These are phyloP conservation scores for Pezicula radicicola DNA, from an alignment of 2,329 filamentous ascomycete species.

Conservation along the genomic window DNA sequence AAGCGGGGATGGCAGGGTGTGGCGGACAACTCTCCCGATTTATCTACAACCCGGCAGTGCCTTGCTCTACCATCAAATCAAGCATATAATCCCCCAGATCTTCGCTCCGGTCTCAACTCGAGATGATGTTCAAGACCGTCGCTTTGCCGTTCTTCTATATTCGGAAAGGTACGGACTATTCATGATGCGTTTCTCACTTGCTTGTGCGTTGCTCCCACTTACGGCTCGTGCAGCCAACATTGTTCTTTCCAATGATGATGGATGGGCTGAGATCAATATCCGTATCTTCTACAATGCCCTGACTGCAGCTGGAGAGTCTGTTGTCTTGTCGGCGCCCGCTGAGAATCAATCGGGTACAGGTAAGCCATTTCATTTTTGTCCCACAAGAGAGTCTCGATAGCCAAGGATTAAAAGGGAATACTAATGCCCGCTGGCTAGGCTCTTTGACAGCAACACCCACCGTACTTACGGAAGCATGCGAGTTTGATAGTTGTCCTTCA, in stretches of 20 bases:
- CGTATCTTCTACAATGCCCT: conserved; percentile 57
- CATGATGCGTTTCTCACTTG: background rate
- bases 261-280: conserved; percentile 69
- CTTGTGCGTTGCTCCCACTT: conserved; percentile 16
- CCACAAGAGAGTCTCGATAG: background rate
- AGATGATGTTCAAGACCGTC: too few species aligned
- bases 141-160: too few species aligned
- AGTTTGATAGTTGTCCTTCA: conserved; percentile 59
- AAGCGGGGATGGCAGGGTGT: too few species aligned
- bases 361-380: conserved; percentile 25
- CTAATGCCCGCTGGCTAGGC: conserved; percentile 35
- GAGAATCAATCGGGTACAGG: conserved; percentile 63
- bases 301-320: conserved; percentile 52
- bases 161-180: background rate
- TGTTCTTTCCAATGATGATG: conserved; percentile 68
- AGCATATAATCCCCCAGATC: too few species aligned
- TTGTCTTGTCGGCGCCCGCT: conserved; percentile 63
- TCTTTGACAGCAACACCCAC: conserved; percentile 47
- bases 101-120: too few species aligned
- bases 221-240: conserved; percentile 43
- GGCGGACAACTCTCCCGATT: too few species aligned
- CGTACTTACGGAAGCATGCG: conserved; percentile 47
- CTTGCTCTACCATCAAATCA: too few species aligned
- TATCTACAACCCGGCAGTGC: too few species aligned
- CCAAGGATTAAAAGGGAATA: background rate